Conservation (phyloP, 305 asterid genomes). For the Solanum chacoense region DNA sequence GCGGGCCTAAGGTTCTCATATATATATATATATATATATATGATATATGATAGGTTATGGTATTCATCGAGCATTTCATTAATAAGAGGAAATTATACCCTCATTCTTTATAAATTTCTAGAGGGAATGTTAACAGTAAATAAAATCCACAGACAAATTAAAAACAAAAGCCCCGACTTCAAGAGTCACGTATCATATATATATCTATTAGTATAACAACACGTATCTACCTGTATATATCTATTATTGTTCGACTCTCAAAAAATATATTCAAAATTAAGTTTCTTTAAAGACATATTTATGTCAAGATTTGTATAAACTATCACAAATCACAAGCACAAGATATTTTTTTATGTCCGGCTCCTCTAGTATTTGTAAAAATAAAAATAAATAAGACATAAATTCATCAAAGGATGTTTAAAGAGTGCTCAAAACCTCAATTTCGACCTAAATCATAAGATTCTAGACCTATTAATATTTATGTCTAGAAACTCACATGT, state of each 20-base stretch:
- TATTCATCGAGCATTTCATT: not conserved
- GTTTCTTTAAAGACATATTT: not conserved
- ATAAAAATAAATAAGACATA: no score
- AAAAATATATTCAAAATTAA: not conserved
- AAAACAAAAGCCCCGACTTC: not conserved
- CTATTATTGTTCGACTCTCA: not conserved
- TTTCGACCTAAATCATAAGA: not conserved
- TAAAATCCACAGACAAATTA: not conserved
- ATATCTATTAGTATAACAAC: no score
- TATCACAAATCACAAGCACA: not conserved
- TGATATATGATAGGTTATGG: no score
- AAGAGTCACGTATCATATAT: not conserved
- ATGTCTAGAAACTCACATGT: not conserved
- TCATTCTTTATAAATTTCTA: not conserved
- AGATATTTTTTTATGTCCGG: no score
- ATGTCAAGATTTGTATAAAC: not conserved
- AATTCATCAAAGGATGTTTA: no score
- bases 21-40: no score
- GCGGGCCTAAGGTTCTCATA: no score
- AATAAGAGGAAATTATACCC: not conserved
- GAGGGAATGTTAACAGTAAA: not conserved
- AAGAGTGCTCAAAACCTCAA: no score
- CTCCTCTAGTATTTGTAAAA: no score
- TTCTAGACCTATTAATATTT: not conserved
- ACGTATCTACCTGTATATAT: not conserved